phyloP scores from a whole-genome alignment of 2,329 filamentous ascomycete genomes.

The Aspergillus glaucus region DNA sequence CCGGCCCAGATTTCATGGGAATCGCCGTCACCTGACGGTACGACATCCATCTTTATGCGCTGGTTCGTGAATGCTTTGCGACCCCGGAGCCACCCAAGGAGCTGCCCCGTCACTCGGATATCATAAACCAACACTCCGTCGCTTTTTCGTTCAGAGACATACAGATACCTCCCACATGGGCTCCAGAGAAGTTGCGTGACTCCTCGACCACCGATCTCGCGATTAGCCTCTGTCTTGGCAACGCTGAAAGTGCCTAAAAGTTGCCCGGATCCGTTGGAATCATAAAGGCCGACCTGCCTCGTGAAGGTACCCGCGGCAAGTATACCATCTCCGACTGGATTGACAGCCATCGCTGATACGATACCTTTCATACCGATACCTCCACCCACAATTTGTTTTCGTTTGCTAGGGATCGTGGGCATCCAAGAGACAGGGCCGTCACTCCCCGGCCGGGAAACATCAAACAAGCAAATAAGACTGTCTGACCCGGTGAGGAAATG shows the following conservation, averaged over 20 bases:
- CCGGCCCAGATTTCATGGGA: conserved; percentile 55
- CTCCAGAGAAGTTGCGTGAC: conserved; percentile 54
- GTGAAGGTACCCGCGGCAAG: conserved; percentile 54
- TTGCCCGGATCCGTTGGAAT: conserved; percentile 42
- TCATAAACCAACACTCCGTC: conserved; percentile 54
- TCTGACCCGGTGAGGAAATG: conserved; percentile 54
- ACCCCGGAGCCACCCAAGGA: conserved; percentile 46
- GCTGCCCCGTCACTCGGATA: conserved; percentile 47
- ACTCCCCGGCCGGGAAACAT: conserved; percentile 42
- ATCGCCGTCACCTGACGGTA: conserved; percentile 23
- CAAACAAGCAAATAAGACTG: conserved; percentile 51
- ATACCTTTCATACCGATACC: conserved; percentile 50
- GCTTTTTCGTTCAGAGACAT: conserved; percentile 52
- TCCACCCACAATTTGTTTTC: conserved; percentile 41
- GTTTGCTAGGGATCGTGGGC: conserved; percentile 45
- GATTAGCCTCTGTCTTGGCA: conserved; percentile 32
- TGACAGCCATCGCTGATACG: conserved; percentile 47
- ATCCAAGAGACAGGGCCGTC: conserved; percentile 42
- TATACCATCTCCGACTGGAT: conserved; percentile 37
- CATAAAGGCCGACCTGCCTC: conserved; percentile 53
- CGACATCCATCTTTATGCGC: conserved; percentile 51
- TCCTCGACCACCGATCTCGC: conserved; percentile 44
- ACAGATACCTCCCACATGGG: conserved; percentile 52
- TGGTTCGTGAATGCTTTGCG: conserved; percentile 47
- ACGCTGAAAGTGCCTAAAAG: conserved; percentile 48